Evolutionary conservation across 495 filamentous ascomycete genomes (phyloP), one percentile per base, ranked within the genome.

Genomic region (Letharia lupina): DNA sequence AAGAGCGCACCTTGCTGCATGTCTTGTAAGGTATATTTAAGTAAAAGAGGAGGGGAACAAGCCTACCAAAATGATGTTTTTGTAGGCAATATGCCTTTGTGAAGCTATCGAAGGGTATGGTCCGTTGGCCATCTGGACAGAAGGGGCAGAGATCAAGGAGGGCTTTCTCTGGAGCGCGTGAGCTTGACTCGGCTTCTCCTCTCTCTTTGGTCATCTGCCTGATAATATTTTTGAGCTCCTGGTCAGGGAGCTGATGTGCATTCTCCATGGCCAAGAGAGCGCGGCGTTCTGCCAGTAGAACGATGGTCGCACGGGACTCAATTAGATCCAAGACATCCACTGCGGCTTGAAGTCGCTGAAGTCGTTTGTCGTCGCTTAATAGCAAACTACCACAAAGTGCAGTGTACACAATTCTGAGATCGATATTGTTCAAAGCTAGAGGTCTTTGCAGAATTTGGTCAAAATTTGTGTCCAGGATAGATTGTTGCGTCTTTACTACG

Each of bases 1-100:
- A 50, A 87, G 65, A 37, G 73, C 77, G 71, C 84, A 87, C 44
- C 84, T 78, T n/a, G 74, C 82, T 83, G 70, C 16, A n/a, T 4
- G 1, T 13, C 2, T 47, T 23, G 37, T 70, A 5, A 69, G 64
- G 31, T 8, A 61, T 41, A 52, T 5, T 23, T 6, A 15, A 20
- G 16, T n/a, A 13, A 5, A 0, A 1, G 11, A 31, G 15, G 31
- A 8, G 13, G 6, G 41, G 16, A 16, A 18, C 33, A 7, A 28
- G 7, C 59, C 8, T 66, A 71, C 69, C 67, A 39, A 69, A 71
- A 31, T 57, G 59, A 60, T 73, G 71, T 35, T 35, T 60, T 31
- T 66, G 47, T 9, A 40, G 58, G 54, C 69, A 70, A 39, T 37
- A 39, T 15, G 64, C 61, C 33, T 68, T 65, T 16, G 44, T 62